Conservation (phyloP, 2,329 filamentous ascomycete genomes). For the Blastomyces percursus region DNA sequence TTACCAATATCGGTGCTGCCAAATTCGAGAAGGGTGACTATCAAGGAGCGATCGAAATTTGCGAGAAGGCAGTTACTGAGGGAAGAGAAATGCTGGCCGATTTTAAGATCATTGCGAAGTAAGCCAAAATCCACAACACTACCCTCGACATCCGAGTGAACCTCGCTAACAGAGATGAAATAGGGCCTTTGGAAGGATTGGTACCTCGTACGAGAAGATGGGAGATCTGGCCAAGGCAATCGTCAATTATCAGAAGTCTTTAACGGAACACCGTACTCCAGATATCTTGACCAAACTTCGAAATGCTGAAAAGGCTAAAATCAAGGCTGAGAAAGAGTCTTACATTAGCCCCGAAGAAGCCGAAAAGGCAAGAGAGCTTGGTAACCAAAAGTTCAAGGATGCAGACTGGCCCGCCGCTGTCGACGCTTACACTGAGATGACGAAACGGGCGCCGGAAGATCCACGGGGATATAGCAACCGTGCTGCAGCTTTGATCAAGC, state of each 20-base stretch:
- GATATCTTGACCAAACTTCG: slow-evolving; percentile 90
- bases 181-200: slow-evolving; percentile 82
- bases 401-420: slow-evolving; percentile 91
- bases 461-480: slow-evolving; percentile 95
- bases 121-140: slow-evolving; percentile 16
- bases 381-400: slow-evolving; percentile 95
- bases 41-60: slow-evolving; percentile 72
- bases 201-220: slow-evolving; percentile 82
- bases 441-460: slow-evolving; percentile 86
- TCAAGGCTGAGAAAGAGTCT: slow-evolving; percentile 59
- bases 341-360: slow-evolving; percentile 88
- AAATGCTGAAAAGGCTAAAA: slow-evolving; percentile 75
- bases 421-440: slow-evolving; percentile 91
- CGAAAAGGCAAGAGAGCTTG: slow-evolving; percentile 87
- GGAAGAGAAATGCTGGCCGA: slow-evolving; percentile 83
- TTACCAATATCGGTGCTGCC: slow-evolving; percentile 91
- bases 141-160: neutral
- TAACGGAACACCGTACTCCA: slow-evolving; percentile 93
- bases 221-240: slow-evolving; percentile 71
- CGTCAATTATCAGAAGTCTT: slow-evolving; percentile 80
- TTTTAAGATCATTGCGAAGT: slow-evolving; percentile 97
- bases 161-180: slow-evolving; percentile 11
- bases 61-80: slow-evolving; percentile 79
- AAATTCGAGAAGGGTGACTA: slow-evolving; percentile 96
- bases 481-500: slow-evolving; percentile 90